Conservation (phyloP, 345 rosid species). For the Cardiospermum halicacabum region DNA sequence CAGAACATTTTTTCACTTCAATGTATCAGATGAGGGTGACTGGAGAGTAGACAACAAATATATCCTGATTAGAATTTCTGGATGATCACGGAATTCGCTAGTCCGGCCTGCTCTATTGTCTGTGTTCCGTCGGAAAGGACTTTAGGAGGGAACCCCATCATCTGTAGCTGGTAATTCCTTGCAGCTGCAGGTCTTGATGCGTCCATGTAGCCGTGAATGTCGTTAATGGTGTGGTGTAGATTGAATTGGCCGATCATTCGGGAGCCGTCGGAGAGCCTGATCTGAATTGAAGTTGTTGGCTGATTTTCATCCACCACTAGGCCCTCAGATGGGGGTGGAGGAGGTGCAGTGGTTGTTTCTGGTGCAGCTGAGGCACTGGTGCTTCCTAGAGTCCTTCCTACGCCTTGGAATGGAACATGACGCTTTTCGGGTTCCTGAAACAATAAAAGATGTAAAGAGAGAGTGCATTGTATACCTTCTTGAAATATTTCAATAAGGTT, state of each 20-base stretch:
- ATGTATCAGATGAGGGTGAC: constrained; percentile 5
- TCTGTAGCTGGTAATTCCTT: constrained; percentile 61
- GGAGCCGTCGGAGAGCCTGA: constrained; percentile 80
- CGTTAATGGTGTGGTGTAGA: constrained; percentile 58
- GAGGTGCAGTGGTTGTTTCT: constrained; percentile 21
- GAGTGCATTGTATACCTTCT: not conserved
- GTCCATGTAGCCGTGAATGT: constrained; percentile 58
- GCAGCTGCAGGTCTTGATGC: constrained; percentile 58
- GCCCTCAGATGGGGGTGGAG: constrained; percentile 30
- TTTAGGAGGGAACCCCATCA: constrained; percentile 98
- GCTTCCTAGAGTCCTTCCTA: constrained; percentile 90
- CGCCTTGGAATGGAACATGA: constrained; percentile 71
- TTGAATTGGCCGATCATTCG: constrained; percentile 71
- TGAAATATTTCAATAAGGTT: not conserved
- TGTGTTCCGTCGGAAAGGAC: constrained; percentile 52
- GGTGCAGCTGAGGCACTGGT: constrained; percentile 34
- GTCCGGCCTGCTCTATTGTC: constrained; percentile 76
- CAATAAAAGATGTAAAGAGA: not conserved
- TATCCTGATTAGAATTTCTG: constrained; percentile 57
- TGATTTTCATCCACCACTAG: constrained; percentile 52
- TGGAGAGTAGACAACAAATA: not conserved
- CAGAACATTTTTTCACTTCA: constrained; percentile 3
- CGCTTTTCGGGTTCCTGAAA: constrained; percentile 75
- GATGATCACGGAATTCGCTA: constrained; percentile 77
- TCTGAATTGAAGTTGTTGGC: constrained; percentile 84